Conservation (phyloP, 1,139 yeast species). For the Taphrina wiesneri region DNA sequence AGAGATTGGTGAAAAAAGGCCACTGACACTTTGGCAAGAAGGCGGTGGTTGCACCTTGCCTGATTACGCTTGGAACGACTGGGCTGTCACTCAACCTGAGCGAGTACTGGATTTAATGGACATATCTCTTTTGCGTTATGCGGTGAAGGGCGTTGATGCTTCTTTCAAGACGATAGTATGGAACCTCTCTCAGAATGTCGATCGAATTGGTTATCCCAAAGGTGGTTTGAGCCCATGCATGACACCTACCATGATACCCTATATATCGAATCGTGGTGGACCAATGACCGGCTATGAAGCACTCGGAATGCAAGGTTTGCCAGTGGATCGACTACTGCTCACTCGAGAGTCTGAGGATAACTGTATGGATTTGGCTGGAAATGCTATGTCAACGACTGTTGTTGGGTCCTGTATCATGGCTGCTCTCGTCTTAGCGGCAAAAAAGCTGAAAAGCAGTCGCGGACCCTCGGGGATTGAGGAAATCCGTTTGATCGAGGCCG, state of each 20-base stretch:
- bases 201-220: slow-evolving; percentile 29
- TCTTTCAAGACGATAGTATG: slow-evolving; percentile 35
- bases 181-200: slow-evolving; percentile 37
- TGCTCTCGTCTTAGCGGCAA: slow-evolving; percentile 24
- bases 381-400: slow-evolving; percentile 36
- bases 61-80: slow-evolving; percentile 35
- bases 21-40: slow-evolving; percentile 34
- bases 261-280: slow-evolving; percentile 36
- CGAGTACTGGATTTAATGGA: slow-evolving; percentile 36
- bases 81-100: slow-evolving; percentile 33
- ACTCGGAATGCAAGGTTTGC: slow-evolving; percentile 35
- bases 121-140: slow-evolving; percentile 32
- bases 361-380: slow-evolving; percentile 34
- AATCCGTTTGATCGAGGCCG: neutral
- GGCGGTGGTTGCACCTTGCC: slow-evolving; percentile 23
- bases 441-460: neutral
- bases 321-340: slow-evolving; percentile 33
- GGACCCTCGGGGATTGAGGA: neutral
- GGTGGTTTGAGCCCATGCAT: slow-evolving; percentile 34
- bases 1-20: slow-evolving; percentile 30
- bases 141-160: slow-evolving; percentile 34
- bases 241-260: slow-evolving; percentile 36
- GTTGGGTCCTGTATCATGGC: slow-evolving; percentile 35
- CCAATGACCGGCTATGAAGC: slow-evolving; percentile 37
- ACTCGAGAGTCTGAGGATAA: slow-evolving; percentile 36